A percentile compares a stretch with the other conserved stretches of the same genome.
These are phyloP conservation scores for Calonectria pseudoturangicola DNA, from an alignment of 2,329 filamentous ascomycete genomes.

Conservation along the genomic window DNA sequence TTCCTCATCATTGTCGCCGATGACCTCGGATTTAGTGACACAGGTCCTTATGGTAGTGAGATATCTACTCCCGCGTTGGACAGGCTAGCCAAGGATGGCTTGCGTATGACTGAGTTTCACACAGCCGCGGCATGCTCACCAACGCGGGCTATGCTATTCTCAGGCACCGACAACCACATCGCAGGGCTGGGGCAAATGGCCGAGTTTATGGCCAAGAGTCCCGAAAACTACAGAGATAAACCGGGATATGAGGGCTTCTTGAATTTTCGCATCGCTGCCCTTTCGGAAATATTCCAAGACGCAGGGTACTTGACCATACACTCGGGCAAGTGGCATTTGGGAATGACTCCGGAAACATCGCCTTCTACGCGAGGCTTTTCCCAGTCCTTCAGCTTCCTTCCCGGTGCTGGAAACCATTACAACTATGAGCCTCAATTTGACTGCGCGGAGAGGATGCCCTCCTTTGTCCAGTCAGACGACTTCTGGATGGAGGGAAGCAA, in stretches of 20 bases:
- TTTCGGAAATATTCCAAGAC: constrained; percentile 7
- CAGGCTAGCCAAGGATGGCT: constrained; percentile 62
- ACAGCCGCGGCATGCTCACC: constrained; percentile 76
- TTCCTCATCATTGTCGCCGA: constrained; percentile 57
- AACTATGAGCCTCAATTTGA: constrained; percentile 67
- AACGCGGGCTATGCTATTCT: constrained; percentile 75
- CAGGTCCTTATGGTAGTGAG: constrained; percentile 69
- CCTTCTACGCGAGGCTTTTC: constrained; percentile 60
- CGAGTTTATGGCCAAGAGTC: constrained; percentile 60
- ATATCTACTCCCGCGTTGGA: constrained; percentile 75
- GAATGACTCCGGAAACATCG: background rate
- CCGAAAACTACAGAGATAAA: background rate
- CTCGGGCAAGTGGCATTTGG: constrained; percentile 54
- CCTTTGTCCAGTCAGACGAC: constrained; percentile 22
- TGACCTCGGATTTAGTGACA: constrained; percentile 55
- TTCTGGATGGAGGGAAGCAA: constrained; percentile 27
- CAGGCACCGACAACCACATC: constrained; percentile 74
- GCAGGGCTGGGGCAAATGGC: constrained; percentile 72
- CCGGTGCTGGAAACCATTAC: constrained; percentile 71
- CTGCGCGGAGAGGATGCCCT: constrained; percentile 28
- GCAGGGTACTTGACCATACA: background rate
- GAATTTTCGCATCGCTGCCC: constrained; percentile 5
- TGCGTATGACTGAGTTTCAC: constrained; percentile 76
- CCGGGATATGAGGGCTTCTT: constrained; percentile 13
- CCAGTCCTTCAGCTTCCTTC: constrained; percentile 63